Conservation (phyloP, 2,329 filamentous ascomycete species). For the Ramichloridium luteum region DNA sequence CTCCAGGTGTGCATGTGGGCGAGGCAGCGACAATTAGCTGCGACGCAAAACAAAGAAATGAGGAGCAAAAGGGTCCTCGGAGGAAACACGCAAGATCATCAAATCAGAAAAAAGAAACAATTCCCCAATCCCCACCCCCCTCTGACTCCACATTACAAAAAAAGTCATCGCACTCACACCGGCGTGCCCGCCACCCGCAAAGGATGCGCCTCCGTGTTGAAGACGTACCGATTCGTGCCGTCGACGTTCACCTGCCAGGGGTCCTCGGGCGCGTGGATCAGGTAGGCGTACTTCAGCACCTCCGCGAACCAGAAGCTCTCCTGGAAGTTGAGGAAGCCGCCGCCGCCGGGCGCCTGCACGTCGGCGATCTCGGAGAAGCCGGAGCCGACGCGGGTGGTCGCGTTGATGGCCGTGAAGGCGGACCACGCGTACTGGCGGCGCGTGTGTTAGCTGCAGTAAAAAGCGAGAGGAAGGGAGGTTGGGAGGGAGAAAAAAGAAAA, state of each 20-base stretch:
- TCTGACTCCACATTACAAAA: too few species aligned
- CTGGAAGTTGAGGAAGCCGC: conserved; percentile 55
- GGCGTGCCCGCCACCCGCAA: too few species aligned
- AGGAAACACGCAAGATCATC: too few species aligned
- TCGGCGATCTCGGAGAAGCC: conserved; percentile 56
- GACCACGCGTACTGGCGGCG: conserved; percentile 70
- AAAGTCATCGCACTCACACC: too few species aligned
- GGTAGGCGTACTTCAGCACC: conserved; percentile 68
- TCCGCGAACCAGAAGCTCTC: conserved; percentile 44
- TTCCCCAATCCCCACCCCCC: too few species aligned
- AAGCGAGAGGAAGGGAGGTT: background rate
- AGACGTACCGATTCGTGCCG: conserved; percentile 45
- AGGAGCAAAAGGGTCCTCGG: too few species aligned
- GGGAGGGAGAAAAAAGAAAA: background rate
- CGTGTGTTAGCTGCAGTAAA: too few species aligned
- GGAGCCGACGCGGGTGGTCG: conserved; percentile 48
- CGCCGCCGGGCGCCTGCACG: conserved; percentile 53
- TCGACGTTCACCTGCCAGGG: conserved; percentile 43
- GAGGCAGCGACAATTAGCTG: too few species aligned
- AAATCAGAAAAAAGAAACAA: too few species aligned
- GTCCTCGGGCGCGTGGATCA: conserved; percentile 50
- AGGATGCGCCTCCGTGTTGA: conserved; percentile 55
- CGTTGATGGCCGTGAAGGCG: conserved; percentile 57
- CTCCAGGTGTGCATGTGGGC: too few species aligned
- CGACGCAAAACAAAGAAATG: too few species aligned